Conservation (phyloP, 805 yeast genomes). For the Ogataea haglerorum region DNA sequence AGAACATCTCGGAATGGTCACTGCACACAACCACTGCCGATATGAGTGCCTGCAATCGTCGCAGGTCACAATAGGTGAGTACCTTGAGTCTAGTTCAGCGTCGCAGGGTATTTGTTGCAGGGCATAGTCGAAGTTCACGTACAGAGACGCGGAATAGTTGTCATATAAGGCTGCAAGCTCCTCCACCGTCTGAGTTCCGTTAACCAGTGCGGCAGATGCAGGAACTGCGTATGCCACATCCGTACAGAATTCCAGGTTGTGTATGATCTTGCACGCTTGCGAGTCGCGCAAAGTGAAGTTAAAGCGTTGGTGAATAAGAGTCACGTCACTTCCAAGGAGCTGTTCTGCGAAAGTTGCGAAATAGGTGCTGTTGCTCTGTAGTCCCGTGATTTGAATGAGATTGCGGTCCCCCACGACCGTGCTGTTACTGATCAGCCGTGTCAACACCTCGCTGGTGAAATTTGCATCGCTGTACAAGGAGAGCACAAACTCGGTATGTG, state of each 20-base stretch:
- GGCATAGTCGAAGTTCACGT: slow-evolving; percentile 67
- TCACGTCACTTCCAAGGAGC: slow-evolving; percentile 46
- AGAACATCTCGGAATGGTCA: slow-evolving; percentile 83
- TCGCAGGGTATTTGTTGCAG: slow-evolving; percentile 77
- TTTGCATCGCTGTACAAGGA: slow-evolving; percentile 23
- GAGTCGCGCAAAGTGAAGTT: slow-evolving; percentile 52
- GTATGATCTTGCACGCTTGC: slow-evolving; percentile 68
- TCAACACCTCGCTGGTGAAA: slow-evolving; percentile 41
- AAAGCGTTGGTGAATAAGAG: slow-evolving; percentile 56
- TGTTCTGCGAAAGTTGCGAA: slow-evolving; percentile 60
- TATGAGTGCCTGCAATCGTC: slow-evolving; percentile 68
- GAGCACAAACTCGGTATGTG: slow-evolving; percentile 7
- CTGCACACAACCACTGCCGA: slow-evolving; percentile 85
- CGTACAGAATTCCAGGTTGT: slow-evolving; percentile 70
- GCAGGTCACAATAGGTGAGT: slow-evolving; percentile 74
- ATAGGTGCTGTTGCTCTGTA: slow-evolving; percentile 61
- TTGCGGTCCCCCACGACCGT: slow-evolving; percentile 26
- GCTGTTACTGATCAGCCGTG: slow-evolving; percentile 41
- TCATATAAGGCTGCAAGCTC: slow-evolving; percentile 56
- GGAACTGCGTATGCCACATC: slow-evolving; percentile 90
- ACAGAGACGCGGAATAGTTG: slow-evolving; percentile 51
- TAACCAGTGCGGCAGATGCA: slow-evolving; percentile 27
- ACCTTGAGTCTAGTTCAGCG: slow-evolving; percentile 58
- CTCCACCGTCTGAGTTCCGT: slow-evolving; percentile 30
- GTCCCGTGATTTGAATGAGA: slow-evolving; percentile 58